Base-by-base conservation (phyloP, 2,329 filamentous ascomycete species). In the Aspergillus carbonarius region DNA sequence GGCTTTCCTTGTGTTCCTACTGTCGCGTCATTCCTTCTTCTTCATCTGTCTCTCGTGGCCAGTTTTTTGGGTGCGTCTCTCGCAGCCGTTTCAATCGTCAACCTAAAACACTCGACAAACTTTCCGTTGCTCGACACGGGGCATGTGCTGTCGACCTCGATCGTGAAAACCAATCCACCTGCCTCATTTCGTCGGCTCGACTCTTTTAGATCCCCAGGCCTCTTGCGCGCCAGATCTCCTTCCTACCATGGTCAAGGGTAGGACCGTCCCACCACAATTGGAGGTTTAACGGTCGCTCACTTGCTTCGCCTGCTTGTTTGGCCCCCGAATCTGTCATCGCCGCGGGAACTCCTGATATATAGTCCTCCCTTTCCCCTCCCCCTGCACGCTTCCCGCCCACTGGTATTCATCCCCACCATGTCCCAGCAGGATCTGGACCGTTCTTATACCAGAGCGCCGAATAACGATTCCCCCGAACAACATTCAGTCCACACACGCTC, bases 401-500 rank as follows among this genome's bases (percentile, higher is more conserved):
- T 57, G 48, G 40, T 55, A 46, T 63, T 61, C 54, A 47, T 53
- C 53, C 58, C 51, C 34, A 53, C 54, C 56, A 59, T 61, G 60
- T 56, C 54, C 47, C 64, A 61, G 48, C 64, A 61, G 48, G 63
- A 67, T 57, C 51, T 54, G 40, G 73, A 75, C 51, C 68, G 68
- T 58, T 70, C 71, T 10, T 69, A 66, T 10, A 72, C 72, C 20
- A 68, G 67, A 54, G 69, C 68, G 1, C 73, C 73, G 35, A 71
- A 51, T 52, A 60, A 66, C 60, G 73, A 75, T 34, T 65, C 64
- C 17, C 68, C 70, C 23, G 73, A 76, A 35, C 71, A 42, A 32
- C 30, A 74, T 65, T 60, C 66, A 25, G 66, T 65, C 54, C 74
- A 76, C 60, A 59, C 65, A 39, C 74, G 74, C 25, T 76, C 74